These are phyloP conservation scores for Candida palmyrensis DNA, from an alignment of 805 yeast species.

Conservation along the genomic window DNA sequence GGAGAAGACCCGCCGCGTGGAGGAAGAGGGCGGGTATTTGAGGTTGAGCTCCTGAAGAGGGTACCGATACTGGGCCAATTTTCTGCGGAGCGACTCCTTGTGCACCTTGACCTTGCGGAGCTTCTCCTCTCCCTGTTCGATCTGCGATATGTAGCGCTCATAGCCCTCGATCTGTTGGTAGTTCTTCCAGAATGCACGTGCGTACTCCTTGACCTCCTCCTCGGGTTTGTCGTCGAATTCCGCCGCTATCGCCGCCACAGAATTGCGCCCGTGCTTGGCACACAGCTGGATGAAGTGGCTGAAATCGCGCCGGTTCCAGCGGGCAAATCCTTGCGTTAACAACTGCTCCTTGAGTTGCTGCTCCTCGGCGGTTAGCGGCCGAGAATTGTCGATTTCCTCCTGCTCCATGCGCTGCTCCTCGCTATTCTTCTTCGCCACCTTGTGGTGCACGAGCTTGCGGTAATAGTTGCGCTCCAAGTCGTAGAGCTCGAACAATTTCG, in stretches of 20 bases:
- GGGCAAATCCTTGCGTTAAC: constrained; percentile 61
- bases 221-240: constrained; percentile 79
- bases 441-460: constrained; percentile 61
- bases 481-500: constrained; percentile 66
- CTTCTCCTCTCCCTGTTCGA: constrained; percentile 87
- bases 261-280: constrained; percentile 78
- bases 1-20: constrained; percentile 59
- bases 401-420: constrained; percentile 55
- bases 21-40: constrained; percentile 66
- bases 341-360: constrained; percentile 55
- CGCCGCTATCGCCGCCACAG: constrained; percentile 60
- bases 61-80: constrained; percentile 61
- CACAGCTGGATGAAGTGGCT: constrained; percentile 69
- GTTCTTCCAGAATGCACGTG: constrained; percentile 75
- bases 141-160: constrained; percentile 74
- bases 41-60: constrained; percentile 79
- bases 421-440: constrained; percentile 60
- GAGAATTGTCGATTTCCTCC: constrained; percentile 67
- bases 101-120: constrained; percentile 60
- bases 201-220: constrained; percentile 77
- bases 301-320: constrained; percentile 88
- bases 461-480: constrained; percentile 78
- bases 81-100: constrained; percentile 73
- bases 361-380: constrained; percentile 76
- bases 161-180: constrained; percentile 81